Evolutionary conservation across 1,139 yeast species (phyloP).

Genomic region (Taphrina populina): DNA sequence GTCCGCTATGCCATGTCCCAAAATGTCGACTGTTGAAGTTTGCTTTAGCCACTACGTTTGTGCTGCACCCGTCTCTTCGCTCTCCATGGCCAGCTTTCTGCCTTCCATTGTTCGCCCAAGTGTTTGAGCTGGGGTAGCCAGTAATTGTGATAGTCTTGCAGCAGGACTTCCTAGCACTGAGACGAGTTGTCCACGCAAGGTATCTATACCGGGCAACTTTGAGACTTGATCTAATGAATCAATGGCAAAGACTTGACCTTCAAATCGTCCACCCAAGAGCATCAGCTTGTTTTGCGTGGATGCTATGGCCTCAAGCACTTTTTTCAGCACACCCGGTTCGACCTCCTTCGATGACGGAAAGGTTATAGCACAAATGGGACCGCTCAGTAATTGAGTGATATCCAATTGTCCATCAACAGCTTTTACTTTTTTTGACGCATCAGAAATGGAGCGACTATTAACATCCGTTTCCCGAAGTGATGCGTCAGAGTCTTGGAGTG

Average conservation of each 20-base stretch:
- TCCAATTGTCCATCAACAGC: background rate
- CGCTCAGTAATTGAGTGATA: slow-evolving; percentile 23
- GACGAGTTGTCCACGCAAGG: slow-evolving; percentile 21
- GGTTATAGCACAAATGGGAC: slow-evolving; percentile 24
- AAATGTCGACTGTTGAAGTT: background rate
- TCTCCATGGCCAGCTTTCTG: slow-evolving; percentile 13
- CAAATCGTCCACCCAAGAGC: slow-evolving; percentile 25
- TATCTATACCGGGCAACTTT: slow-evolving; percentile 16
- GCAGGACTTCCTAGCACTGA: slow-evolving; percentile 24
- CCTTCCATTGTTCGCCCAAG: slow-evolving; percentile 27
- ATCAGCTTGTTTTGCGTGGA: slow-evolving; percentile 15
- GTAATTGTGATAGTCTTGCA: slow-evolving; percentile 10
- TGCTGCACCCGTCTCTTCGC: background rate
- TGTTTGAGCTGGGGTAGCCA: slow-evolving; percentile 26
- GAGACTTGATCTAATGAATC: slow-evolving; percentile 19
- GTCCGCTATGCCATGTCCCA: slow-evolving; percentile 3
- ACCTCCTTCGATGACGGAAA: slow-evolving; percentile 12
- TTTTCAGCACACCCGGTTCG: slow-evolving; percentile 1
- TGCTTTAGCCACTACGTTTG: background rate
- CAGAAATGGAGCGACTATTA: slow-evolving; percentile 10
- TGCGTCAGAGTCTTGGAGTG: background rate
- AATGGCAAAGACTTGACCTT: slow-evolving; percentile 18
- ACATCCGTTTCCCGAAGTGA: background rate
- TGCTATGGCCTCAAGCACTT: slow-evolving; percentile 1
- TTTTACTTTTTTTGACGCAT: slow-evolving; percentile 11